Evolutionary conservation across 2,329 filamentous ascomycete genomes (phyloP), one percentile per base, ranked within the genome.

Genomic region (Claviceps sp.): DNA sequence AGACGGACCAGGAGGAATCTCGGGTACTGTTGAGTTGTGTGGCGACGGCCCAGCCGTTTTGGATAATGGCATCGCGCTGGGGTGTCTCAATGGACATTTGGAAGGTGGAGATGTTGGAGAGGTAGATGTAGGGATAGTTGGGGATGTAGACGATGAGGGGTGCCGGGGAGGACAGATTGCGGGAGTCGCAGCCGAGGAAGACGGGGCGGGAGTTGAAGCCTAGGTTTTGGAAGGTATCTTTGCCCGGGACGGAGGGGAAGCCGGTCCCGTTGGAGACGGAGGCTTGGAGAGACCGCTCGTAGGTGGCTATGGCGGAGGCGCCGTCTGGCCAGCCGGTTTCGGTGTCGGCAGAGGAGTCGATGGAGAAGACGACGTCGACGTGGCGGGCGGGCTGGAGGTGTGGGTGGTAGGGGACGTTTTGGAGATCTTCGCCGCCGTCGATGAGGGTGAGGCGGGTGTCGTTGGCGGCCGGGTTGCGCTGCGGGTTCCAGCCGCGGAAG

Each of bases 61-160:
- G 67, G 61, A 98, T 88, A 62, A 95, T 86, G 55, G 77, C 76
- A 64, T 95, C 80, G 56, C 91, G 86, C 68, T 88, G 68, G 1
- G 63, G 67, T 59, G 79, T 68, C 38, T 77, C 73, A 74, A 90
- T 88, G 42, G 68, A 67, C 39, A 81, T 72, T 54, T 81, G 74
- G 65, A 86, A 91, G 47, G 91, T 96, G 2, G 84, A 86, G 6
- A 85, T 76, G 71, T 97, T 97, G 66, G 83, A 86, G 57, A 75
- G 69, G 63, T 78, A 79, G 46, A 83, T 77, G 69, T 94, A 95
- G 1, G 89, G 90, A 22, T 83, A 76, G 65, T 70, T 70, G 59
- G 93, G 88, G 45, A 97, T 66, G 71, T 98, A 98, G 56, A 95
- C 86, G 55, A 95, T 72, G 1, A 95, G 68, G 0, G 89, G 88